Conservation (phyloP, 1,139 yeast genomes). For the Williopsis jadinii region DNA sequence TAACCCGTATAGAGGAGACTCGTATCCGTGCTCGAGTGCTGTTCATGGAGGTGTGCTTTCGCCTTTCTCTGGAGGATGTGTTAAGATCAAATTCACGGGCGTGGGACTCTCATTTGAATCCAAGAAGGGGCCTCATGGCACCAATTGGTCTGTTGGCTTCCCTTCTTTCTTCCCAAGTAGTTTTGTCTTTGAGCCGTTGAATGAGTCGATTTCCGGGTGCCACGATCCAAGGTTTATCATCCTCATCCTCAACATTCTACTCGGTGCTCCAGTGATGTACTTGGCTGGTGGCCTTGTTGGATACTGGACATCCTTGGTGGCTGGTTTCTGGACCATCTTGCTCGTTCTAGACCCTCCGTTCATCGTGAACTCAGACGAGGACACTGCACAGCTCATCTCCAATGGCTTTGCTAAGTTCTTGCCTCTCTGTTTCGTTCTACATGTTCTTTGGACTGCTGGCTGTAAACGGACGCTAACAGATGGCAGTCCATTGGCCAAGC, state of each 20-base stretch:
- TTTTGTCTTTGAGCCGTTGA: conserved; percentile 43
- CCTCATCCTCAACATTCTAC: conserved; percentile 47
- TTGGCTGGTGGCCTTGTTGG: conserved; percentile 47
- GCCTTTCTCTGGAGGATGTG: conserved; percentile 77
- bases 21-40: conserved; percentile 87
- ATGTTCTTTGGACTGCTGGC: conserved; percentile 62
- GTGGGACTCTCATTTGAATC: conserved; percentile 42
- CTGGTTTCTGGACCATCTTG: conserved; percentile 85
- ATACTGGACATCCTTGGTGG: conserved; percentile 54
- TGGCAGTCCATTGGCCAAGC: conserved; percentile 42
- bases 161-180: conserved; percentile 72
- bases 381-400: conserved; percentile 57
- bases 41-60: conserved; percentile 78
- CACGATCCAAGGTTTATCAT: conserved; percentile 60
- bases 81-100: conserved; percentile 54
- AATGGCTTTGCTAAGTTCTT: conserved; percentile 67
- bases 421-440: conserved; percentile 67
- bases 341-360: conserved; percentile 82
- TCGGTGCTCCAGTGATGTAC: conserved; percentile 55
- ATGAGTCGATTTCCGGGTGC: conserved; percentile 39
- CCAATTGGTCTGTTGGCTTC: conserved; percentile 52
- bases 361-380: conserved; percentile 45
- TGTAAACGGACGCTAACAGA: conserved; percentile 31
- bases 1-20: conserved; percentile 77
- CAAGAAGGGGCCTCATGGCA: conserved; percentile 38